Base-by-base conservation (phyloP, 1,284 basidiomycete genomes). In the Malassezia psittaci region DNA sequence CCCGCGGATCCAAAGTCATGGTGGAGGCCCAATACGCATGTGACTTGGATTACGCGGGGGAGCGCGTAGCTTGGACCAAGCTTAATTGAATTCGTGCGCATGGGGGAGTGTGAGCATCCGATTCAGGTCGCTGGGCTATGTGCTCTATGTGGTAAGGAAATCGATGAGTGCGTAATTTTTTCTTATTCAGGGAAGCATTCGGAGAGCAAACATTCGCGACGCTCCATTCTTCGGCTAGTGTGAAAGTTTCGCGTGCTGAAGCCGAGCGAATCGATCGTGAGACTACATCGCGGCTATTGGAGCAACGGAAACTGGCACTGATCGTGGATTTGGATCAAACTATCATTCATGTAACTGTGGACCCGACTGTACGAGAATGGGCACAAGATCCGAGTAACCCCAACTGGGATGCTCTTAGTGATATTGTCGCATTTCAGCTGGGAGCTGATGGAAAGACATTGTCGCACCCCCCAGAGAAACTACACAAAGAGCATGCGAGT, bases 321-420 rank as follows among this genome's bases (percentile, higher is more conserved):
- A 96, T 98, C 67, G 93, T 98, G 66, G 93, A 98, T 78, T 82
- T 98, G 39, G 93, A 98, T 78, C 93, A 98, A 76, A 98, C 93
- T 7, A 90, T 98, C 71, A 90, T 98, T 9, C 93, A 98, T 74
- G 93, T 94, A 10, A 96, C 93, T 0, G 93, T 96, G 35, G 93
- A 98, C 76, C 91, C 94, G 1, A 96, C 93, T 0, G 90, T 96
- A 0, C 90, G 90, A 24, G 91, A 96, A 73, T 96, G 93, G 93
- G 87, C 96, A 72, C 76, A 80, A 1, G 89, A 93, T 71, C 85
- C 78, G 52, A 79, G 79, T 56, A 91, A 91, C 77, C 87, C 89
- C 10, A 93, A 93, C 72, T 88, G 85, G 83, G 82, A 83, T 38
- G 88, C 87, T 1, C 79, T 96, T 60, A 83, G 85, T 60, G 90